Evolutionary conservation across 2,329 filamentous ascomycete genomes (phyloP).

Genomic region (Claviceps sp.): DNA sequence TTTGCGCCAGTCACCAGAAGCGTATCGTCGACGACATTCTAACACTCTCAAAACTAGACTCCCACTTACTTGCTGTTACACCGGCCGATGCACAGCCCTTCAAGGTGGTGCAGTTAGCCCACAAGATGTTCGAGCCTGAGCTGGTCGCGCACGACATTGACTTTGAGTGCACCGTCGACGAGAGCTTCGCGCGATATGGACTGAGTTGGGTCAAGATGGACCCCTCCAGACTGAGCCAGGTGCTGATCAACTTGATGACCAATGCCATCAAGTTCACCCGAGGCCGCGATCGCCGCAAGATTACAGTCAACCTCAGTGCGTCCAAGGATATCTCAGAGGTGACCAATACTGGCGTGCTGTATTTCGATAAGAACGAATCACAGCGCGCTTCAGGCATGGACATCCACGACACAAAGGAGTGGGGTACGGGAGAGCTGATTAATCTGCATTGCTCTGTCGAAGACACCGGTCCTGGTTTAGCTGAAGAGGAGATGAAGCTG

Average conservation of each 20-base stretch:
- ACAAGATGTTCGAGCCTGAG: conserved; percentile 72
- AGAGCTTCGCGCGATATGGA: conserved; percentile 49
- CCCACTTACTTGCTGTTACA: conserved; percentile 54
- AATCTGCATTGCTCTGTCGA: conserved; percentile 60
- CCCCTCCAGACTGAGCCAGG: conserved; percentile 59
- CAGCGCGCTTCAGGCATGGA: conserved; percentile 22
- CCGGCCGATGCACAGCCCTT: conserved; percentile 57
- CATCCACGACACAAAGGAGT: conserved; percentile 44
- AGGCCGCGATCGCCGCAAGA: conserved; percentile 42
- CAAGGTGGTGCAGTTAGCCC: conserved; percentile 50
- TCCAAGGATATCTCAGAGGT: conserved; percentile 37
- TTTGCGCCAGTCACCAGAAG: conserved; percentile 71
- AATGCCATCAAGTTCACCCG: conserved; percentile 55
- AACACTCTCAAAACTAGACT: conserved; percentile 57
- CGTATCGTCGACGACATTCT: conserved; percentile 56
- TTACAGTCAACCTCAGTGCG: conserved; percentile 52
- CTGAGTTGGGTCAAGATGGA: conserved; percentile 64
- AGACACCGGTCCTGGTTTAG: conserved; percentile 57
- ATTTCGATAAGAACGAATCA: conserved; percentile 32
- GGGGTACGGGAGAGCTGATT: conserved; percentile 58
- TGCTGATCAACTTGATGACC: conserved; percentile 63
- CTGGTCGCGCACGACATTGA: conserved; percentile 58
- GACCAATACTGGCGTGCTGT: conserved; percentile 27
- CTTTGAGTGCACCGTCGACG: conserved; percentile 54
- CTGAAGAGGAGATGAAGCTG: conserved; percentile 49